These are phyloP conservation scores for Uromyces viciae-fabae DNA, from an alignment of 1,284 basidiomycete species.

Conservation along the genomic window DNA sequence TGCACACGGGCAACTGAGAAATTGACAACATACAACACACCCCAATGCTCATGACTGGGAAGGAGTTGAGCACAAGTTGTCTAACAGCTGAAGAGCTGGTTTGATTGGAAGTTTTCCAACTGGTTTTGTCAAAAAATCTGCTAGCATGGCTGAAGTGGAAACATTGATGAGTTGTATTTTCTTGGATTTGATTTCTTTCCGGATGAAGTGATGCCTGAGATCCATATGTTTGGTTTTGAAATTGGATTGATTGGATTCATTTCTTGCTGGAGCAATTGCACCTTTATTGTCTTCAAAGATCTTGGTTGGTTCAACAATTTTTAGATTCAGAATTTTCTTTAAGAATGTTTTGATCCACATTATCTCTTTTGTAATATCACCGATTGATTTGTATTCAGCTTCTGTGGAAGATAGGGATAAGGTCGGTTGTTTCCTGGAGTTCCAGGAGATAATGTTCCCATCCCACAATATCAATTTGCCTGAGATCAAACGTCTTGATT, in stretches of 20 bases:
- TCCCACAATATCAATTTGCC: constrained; percentile 55
- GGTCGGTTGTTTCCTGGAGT: constrained; percentile 55
- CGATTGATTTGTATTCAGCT: constrained; percentile 58
- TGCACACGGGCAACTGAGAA: no score
- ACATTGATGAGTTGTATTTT: not conserved
- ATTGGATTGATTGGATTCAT: not conserved
- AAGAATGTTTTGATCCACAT: not conserved
- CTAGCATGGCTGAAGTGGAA: not conserved
- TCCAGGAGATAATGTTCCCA: constrained; percentile 56
- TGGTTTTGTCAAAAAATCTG: not conserved
- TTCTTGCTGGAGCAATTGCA: not conserved
- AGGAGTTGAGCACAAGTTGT: not conserved
- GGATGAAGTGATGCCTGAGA: not conserved
- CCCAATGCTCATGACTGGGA: not conserved
- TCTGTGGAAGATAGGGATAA: constrained; percentile 56
- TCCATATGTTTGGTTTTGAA: not conserved
- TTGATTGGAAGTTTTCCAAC: not conserved
- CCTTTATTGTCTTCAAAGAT: not conserved
- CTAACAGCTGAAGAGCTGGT: not conserved
- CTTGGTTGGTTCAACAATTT: not conserved
- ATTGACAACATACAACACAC: no score
- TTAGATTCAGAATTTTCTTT: not conserved
- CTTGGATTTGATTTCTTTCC: not conserved
- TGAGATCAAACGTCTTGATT: constrained; percentile 54
- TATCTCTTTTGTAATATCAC: constrained; percentile 59